Evolutionary conservation across 2,329 filamentous ascomycete species (phyloP).

Genomic region (Aspergillus fijiensis): DNA sequence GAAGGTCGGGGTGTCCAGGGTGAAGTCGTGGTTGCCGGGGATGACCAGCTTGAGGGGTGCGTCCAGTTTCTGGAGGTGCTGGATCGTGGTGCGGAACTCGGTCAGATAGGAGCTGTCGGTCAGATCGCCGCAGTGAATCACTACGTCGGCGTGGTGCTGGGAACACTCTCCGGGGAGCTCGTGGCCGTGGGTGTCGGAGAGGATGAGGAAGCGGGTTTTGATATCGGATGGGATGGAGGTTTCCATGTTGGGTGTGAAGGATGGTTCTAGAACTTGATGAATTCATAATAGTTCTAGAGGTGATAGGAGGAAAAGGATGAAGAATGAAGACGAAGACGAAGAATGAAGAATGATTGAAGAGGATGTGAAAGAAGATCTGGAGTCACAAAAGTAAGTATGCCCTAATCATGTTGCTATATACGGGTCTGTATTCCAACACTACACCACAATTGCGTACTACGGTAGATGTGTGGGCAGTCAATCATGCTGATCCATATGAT

Average conservation of each 20-base stretch:
- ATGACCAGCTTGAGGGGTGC: conserved; percentile 57
- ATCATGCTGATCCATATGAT: no score
- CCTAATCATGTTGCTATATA: no score
- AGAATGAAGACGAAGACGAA: no score
- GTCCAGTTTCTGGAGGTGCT: conserved; percentile 44
- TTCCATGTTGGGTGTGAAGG: not conserved
- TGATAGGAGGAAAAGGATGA: no score
- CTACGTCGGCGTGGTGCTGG: conserved; percentile 47
- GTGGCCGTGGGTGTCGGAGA: conserved; percentile 50
- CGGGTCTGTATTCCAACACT: no score
- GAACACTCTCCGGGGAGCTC: conserved; percentile 25
- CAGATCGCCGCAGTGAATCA: conserved; percentile 56
- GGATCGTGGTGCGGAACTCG: conserved; percentile 46
- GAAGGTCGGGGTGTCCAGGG: conserved; percentile 41
- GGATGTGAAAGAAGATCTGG: no score
- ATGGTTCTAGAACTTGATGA: not conserved
- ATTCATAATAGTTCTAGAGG: no score
- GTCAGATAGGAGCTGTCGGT: conserved; percentile 44
- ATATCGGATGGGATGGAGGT: conserved; percentile 15
- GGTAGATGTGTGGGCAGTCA: no score
- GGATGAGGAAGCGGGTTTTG: conserved; percentile 45
- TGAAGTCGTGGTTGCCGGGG: conserved; percentile 57
- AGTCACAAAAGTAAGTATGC: no score
- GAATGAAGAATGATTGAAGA: no score
- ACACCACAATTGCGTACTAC: no score